These are phyloP conservation scores for Trichoderma gracile DNA, from an alignment of 2,329 filamentous ascomycete genomes.

Conservation along the genomic window DNA sequence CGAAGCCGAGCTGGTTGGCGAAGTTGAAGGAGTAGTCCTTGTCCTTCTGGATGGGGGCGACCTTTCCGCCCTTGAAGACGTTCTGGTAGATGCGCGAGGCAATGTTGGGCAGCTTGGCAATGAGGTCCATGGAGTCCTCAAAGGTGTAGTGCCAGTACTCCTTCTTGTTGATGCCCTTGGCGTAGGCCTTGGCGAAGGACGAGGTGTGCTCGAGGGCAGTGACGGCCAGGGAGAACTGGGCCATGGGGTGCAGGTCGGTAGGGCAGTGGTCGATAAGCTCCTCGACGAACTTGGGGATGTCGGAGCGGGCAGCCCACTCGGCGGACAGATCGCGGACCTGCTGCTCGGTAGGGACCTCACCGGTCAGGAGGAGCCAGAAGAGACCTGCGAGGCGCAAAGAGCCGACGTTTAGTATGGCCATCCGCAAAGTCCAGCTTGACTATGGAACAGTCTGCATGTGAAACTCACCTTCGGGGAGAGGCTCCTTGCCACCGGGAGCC, in stretches of 20 bases:
- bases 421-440: too few species aligned
- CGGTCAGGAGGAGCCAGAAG: constrained; percentile 99
- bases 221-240: constrained; percentile 96
- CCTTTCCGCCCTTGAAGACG: constrained; percentile 99
- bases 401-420: neutral
- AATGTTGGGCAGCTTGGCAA: constrained; percentile 98
- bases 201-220: constrained; percentile 98
- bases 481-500: constrained; percentile 94
- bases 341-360: constrained; percentile 95
- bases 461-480: constrained; percentile 80
- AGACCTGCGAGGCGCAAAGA: constrained; percentile 62
- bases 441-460: neutral
- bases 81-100: constrained; percentile 99
- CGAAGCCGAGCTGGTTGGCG: constrained; percentile 98
- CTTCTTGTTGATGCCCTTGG: constrained; percentile 98
- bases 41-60: constrained; percentile 92
- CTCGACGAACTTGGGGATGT: constrained; percentile 96
- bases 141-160: constrained; percentile 99
- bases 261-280: constrained; percentile 99
- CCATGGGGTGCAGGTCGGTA: constrained; percentile 98
- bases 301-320: constrained; percentile 97
- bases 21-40: constrained; percentile 99
- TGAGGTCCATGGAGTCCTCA: constrained; percentile 99
- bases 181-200: constrained; percentile 96
- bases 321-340: constrained; percentile 97